These are phyloP conservation scores for Solanum sejunctum DNA, from an alignment of 257 asterid species.

Conservation along the genomic window DNA sequence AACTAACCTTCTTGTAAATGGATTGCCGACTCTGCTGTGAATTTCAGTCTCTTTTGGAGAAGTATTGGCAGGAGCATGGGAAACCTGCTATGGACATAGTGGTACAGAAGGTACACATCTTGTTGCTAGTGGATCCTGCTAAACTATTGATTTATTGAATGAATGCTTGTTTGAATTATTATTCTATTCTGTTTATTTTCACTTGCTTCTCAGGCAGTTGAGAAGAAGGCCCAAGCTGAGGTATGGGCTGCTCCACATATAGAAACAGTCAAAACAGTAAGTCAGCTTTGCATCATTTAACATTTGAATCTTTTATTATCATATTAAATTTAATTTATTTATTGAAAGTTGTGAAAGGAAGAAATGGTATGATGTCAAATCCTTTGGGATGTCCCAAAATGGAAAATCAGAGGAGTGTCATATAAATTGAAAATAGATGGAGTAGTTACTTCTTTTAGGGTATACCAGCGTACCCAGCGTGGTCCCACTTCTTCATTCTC, in stretches of 20 bases:
- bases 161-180: slow-evolving; percentile 1
- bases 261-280: slow-evolving; percentile 64
- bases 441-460: neutral
- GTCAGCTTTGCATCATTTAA: slow-evolving; percentile 8
- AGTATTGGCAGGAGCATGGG: slow-evolving; percentile 71
- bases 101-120: slow-evolving; percentile 44
- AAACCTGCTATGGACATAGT: slow-evolving; percentile 63
- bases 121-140: neutral
- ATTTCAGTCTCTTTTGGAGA: slow-evolving; percentile 46
- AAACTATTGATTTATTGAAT: neutral
- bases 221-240: slow-evolving; percentile 68
- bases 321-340: neutral
- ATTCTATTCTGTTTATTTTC: neutral
- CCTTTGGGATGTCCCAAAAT: neutral
- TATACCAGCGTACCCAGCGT: neutral
- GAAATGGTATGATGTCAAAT: neutral
- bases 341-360: neutral
- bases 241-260: slow-evolving; percentile 86
- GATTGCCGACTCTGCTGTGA: slow-evolving; percentile 2
- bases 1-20: neutral
- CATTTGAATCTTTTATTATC: neutral
- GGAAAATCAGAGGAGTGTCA: neutral
- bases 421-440: neutral
- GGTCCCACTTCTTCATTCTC: neutral
- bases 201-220: slow-evolving; percentile 40